A percentile compares a stretch with the other conserved stretches of the same genome.
These are phyloP conservation scores for Trapa incisa DNA, from an alignment of 345 rosid species.

Conservation along the genomic window DNA sequence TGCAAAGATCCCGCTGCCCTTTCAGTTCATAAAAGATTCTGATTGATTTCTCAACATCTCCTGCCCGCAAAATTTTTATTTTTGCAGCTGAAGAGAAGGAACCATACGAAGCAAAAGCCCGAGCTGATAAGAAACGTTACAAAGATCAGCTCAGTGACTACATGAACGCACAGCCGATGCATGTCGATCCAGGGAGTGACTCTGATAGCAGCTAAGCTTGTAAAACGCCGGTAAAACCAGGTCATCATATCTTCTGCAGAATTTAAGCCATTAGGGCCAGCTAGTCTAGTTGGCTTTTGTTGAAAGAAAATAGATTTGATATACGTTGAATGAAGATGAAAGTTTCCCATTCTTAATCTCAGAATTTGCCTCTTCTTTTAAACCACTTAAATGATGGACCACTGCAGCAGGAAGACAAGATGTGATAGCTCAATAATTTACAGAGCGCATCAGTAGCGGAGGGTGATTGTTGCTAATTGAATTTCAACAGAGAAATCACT, in stretches of 20 bases:
- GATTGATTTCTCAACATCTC: not conserved
- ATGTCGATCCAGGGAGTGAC: conserved; percentile 35
- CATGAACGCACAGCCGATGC: conserved; percentile 62
- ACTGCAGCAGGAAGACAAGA: conserved; percentile 30
- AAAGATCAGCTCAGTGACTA: conserved; percentile 53
- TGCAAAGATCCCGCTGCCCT: not conserved
- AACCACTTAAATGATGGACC: not conserved
- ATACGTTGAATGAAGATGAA: too few relatives aligned
- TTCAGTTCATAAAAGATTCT: not conserved
- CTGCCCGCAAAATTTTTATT: not conserved
- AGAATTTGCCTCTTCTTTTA: too few relatives aligned
- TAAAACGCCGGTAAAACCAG: not conserved
- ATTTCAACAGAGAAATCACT: not conserved
- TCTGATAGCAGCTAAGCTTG: not conserved
- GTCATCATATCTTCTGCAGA: not conserved
- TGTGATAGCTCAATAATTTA: conserved; percentile 16
- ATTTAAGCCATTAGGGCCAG: not conserved
- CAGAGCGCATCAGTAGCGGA: not conserved
- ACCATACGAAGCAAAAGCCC: conserved; percentile 69
- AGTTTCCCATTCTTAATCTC: too few relatives aligned
- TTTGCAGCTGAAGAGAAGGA: conserved; percentile 64
- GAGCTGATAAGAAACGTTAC: conserved; percentile 66
- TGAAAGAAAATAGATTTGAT: too few relatives aligned
- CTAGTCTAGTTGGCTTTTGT: not conserved
- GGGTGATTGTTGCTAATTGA: not conserved